A percentile compares a stretch with the other conserved stretches of the same genome.
These are phyloP conservation scores for Solanum hybrid DNA, from an alignment of 305 asterid genomes.

Conservation along the genomic window DNA sequence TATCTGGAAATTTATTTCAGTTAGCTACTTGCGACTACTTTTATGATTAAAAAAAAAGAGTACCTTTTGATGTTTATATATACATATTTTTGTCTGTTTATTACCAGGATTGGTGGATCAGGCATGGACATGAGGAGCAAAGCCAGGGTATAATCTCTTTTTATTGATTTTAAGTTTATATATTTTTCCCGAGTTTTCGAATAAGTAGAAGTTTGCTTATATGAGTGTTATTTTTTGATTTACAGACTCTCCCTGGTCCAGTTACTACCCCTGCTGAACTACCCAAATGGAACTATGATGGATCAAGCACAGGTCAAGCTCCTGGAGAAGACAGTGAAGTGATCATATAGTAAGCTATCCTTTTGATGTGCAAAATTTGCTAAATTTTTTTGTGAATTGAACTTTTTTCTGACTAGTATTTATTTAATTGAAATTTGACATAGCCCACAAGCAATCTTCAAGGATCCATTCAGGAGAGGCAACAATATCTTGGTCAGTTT, in stretches of 20 bases:
- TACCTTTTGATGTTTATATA: neutral
- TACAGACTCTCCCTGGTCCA: slow-evolving; percentile 61
- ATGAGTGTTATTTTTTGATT: neutral
- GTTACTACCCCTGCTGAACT: slow-evolving; percentile 52
- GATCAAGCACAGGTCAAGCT: slow-evolving; percentile 93
- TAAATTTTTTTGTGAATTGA: neutral
- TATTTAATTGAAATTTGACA: slow-evolving; percentile 1
- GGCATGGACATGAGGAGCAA: slow-evolving; percentile 90
- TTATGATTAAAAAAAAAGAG: neutral
- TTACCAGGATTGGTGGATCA: slow-evolving; percentile 78
- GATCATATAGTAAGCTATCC: slow-evolving; percentile 50
- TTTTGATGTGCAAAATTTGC: neutral
- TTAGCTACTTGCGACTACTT: neutral
- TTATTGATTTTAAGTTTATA: neutral
- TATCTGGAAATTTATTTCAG: neutral
- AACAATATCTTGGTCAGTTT: slow-evolving; percentile 52
- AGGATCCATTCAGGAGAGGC: slow-evolving; percentile 82
- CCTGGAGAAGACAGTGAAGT: slow-evolving; percentile 91
- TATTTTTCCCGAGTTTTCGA: neutral
- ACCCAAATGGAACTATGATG: slow-evolving; percentile 91
- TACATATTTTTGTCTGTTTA: neutral
- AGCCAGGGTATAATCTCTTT: slow-evolving; percentile 51
- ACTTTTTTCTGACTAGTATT: neutral
- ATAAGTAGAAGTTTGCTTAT: neutral
- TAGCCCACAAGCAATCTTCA: slow-evolving; percentile 91